Evolutionary conservation across 257 asterid species (phyloP), one percentile per base, ranked within the genome.

Genomic region (Ajuga chamaepitys): DNA sequence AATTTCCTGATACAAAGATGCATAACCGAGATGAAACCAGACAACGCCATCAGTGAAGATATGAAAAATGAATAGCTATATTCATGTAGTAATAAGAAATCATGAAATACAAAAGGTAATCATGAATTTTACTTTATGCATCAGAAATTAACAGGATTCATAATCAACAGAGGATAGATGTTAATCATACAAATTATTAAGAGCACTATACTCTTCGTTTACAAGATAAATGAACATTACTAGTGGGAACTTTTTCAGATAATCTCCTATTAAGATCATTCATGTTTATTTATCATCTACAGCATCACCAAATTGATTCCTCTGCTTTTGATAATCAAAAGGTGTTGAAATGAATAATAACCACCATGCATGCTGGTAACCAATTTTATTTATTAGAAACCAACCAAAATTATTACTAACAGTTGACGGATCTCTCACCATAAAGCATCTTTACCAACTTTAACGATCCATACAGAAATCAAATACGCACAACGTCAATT

Each of bases 11-110:
- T 9, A 22, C 4, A 30, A 58, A 58, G 42, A 51, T 42, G 35
- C 34, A 55, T 17, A 70, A 42, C 48, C 16, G 18, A 68, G 41
- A 66, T 52, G 22, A 67, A 44, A 34, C 14, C 63, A 26, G 50
- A 66, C 25, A 11, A 50, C 58, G 38, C n/a, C 30, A 11, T 10
- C 22, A 17, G 18, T 1, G n/a, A 14, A 25, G 11, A 35, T 59
- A 17, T 11, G 59, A 20, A 65, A 62, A 28, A 46, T 32, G 47
- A 58, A 54, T 67, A 45, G 46, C 35, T 34, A 54, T 42, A 51
- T 8, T 14, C 25, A 59, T 9, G 4, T 34, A 13, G 45, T 35
- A 66, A 13, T 45, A 22, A 42, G n/a, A n/a, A 55, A 46, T 28
- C 2, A 2, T 28, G 34, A 48, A 2, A 5, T 1, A 68, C 32